Evolutionary conservation across 345 rosid species (phyloP).

Genomic region (Litchi chinensis): DNA sequence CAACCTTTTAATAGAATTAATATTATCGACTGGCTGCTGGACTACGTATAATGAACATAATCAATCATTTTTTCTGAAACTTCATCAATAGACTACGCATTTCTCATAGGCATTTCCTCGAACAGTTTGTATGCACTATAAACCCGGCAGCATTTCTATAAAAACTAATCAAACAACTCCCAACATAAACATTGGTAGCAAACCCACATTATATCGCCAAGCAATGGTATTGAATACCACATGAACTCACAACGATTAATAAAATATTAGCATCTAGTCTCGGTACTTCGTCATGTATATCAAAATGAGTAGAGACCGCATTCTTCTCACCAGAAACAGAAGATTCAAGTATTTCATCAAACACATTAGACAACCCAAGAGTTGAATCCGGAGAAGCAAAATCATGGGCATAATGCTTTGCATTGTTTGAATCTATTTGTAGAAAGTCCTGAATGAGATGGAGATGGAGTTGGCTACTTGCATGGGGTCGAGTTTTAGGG

Average conservation of each 20-base stretch:
- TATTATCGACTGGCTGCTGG: too few species aligned
- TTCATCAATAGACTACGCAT: too few species aligned
- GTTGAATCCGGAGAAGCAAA: constrained; percentile 20
- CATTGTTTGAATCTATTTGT: constrained; percentile 34
- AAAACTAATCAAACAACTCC: constrained; percentile 59
- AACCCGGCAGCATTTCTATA: constrained; percentile 54
- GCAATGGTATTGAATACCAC: constrained; percentile 66
- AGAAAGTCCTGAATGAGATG: constrained; percentile 58
- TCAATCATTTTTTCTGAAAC: too few species aligned
- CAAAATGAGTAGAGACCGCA: constrained; percentile 6
- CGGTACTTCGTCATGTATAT: constrained; percentile 13
- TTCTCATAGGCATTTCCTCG: constrained; percentile 77
- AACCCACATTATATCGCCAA: constrained; percentile 58
- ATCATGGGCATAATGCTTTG: constrained; percentile 6
- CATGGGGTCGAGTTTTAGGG: constrained; percentile 26
- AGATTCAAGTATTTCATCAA: constrained; percentile 37
- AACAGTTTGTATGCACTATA: constrained; percentile 55
- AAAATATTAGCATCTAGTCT: constrained; percentile 44
- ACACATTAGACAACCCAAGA: constrained; percentile 25
- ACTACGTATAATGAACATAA: too few species aligned
- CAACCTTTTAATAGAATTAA: too few species aligned
- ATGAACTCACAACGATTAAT: constrained; percentile 59
- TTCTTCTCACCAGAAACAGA: constrained; percentile 21
- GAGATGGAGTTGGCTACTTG: constrained; percentile 40
- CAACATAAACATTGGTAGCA: constrained; percentile 59